Conservation (phyloP, 73 alveolate genomes). For the Paramecium biaurelia region DNA sequence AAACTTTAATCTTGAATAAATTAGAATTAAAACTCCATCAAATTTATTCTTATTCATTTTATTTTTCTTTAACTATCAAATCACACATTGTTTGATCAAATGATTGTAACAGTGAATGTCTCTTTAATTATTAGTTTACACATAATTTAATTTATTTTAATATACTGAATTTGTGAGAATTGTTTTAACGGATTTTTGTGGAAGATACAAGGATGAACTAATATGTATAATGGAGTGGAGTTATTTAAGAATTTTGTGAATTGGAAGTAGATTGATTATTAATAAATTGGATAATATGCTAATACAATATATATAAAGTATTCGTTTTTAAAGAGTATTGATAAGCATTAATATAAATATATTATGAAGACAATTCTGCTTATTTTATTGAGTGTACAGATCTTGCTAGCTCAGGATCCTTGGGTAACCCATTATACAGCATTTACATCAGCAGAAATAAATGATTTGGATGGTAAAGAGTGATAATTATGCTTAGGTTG, state of each 20-base stretch:
- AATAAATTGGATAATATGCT: background rate
- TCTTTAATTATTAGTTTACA: background rate
- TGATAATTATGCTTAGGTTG: conserved; percentile 7
- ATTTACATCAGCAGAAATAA: conserved; percentile 30
- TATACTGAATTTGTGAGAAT: background rate
- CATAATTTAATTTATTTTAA: background rate
- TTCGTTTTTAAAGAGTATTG: conserved; percentile 41
- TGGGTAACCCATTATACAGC: conserved; percentile 34
- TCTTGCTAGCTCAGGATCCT: background rate
- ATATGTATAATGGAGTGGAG: background rate
- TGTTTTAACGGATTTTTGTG: background rate
- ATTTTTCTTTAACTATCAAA: background rate
- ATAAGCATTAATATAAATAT: conserved; percentile 39
- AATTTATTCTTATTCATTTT: background rate
- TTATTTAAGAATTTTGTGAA: background rate
- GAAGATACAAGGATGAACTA: background rate
- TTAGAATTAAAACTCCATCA: background rate
- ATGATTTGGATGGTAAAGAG: conserved; percentile 39
- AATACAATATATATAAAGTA: background rate
- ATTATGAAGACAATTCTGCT: conserved; percentile 25
- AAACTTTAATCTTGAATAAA: background rate
- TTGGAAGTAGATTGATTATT: background rate
- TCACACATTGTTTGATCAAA: background rate
- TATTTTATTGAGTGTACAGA: background rate
- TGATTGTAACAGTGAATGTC: background rate